Evolutionary conservation across 2,329 filamentous ascomycete genomes (phyloP), one percentile per base, ranked within the genome.

Genomic region (Nemania sp.): DNA sequence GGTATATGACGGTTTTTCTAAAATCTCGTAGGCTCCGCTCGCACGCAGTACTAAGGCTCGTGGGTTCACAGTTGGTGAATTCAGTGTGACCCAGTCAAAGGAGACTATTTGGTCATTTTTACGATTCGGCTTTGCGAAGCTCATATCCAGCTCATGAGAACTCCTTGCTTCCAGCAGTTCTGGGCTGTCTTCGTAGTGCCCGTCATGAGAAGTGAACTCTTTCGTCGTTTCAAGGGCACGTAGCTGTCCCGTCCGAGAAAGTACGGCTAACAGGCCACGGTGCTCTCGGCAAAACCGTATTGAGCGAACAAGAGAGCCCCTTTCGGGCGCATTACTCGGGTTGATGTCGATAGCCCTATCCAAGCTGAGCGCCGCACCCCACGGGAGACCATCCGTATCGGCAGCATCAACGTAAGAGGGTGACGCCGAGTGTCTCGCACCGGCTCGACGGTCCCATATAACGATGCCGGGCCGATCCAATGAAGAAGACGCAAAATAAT

Each of bases 401-500:
- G 85, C 72, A 2, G 83, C 80, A 23, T 83, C 76, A 12, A 78
- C 63, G 60, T 87, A 88, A 12, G 73, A 70, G 11, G 76, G 71
- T 9, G 81, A 84, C 7, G 80, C 79, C 9, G 78, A 70, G 1
- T 77, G 71, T 9, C 80, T 78, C 17, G 75, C 75, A 11, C 77
- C 78, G n/a, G 80, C 81, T 37, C 89, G 84, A 22, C 86, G 83
- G 66, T 93, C 89, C 89, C 89, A 93, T 26, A 93, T 79, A 68
- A 88, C 86, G 46, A 93, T 79, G 6, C 84, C 84, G 0, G 89
- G 86, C 44, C 90, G 86, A 54, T 90, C 88, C 11, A 90, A 75
- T 2, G 87, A 86, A 12, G 89, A 90, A 1, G 90, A 92, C 1
- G 90, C 86, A 72, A 94, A 93, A 70, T 91, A 93, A 63, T 94